Evolutionary conservation across 139 green algal genomes (phyloP).

Genomic region (Chlorella sp.): DNA sequence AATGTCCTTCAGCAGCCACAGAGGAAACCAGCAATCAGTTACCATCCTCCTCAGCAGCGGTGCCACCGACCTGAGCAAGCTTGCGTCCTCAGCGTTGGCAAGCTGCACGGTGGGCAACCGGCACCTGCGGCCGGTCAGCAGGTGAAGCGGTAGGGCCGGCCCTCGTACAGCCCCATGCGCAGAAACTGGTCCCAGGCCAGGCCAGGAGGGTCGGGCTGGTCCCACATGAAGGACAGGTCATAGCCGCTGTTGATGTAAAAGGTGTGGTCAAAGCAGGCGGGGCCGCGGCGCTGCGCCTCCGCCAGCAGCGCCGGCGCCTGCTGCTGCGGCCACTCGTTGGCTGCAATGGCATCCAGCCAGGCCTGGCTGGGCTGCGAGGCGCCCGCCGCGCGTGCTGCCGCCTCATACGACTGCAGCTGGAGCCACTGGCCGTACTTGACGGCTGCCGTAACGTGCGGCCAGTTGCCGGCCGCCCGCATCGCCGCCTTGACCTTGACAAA

Average conservation of each 20-base stretch:
- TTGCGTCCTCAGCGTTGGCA: no score
- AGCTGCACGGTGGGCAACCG: not conserved
- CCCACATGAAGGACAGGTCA: conserved; percentile 40
- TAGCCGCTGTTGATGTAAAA: conserved; percentile 33
- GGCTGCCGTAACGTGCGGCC: conserved; percentile 11
- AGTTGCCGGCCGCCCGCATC: conserved; percentile 48
- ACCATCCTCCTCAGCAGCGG: no score
- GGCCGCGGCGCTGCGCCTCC: conserved; percentile 36
- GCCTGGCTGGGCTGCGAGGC: not conserved
- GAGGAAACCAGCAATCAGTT: no score
- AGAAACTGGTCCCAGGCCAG: conserved; percentile 50
- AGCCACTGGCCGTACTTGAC: conserved; percentile 47
- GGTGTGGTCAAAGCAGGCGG: conserved; percentile 52
- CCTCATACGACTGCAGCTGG: not conserved
- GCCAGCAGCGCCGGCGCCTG: conserved; percentile 6
- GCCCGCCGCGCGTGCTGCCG: not conserved
- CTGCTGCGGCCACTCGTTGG: conserved; percentile 38
- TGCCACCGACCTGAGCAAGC: no score
- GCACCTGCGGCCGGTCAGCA: conserved; percentile 14
- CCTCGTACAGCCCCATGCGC: conserved; percentile 43
- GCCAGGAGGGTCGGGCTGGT: conserved; percentile 20
- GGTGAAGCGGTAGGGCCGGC: conserved; percentile 40
- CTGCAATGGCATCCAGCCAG: not conserved
- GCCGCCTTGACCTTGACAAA: conserved; percentile 83
- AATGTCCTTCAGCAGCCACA: no score